Conservation (phyloP, 1,284 basidiomycete species). For the Coniophora puteana region DNA sequence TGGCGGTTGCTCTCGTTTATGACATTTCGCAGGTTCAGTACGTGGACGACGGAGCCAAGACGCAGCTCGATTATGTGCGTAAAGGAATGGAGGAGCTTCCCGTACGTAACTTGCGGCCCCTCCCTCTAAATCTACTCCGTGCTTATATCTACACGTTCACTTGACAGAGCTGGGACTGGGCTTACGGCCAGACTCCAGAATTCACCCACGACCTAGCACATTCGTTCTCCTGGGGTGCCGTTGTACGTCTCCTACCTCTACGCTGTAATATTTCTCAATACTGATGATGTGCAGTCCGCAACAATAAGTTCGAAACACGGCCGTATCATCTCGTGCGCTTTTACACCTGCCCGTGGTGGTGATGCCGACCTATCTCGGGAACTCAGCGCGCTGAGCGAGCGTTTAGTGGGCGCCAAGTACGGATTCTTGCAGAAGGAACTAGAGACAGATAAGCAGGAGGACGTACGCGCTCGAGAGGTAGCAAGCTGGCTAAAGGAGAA, state of each 20-base stretch:
- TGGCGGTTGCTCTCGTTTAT: not conserved
- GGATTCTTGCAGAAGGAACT: constrained; percentile 41
- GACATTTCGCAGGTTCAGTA: constrained; percentile 23
- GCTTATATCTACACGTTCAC: not conserved
- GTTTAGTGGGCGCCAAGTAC: constrained; percentile 38
- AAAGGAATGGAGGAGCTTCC: constrained; percentile 70
- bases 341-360: constrained; percentile 25
- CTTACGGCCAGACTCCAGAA: constrained; percentile 92
- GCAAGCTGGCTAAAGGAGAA: too few species aligned
- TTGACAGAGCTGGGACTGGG: constrained; percentile 88
- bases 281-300: constrained; percentile 32
- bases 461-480: too few species aligned
- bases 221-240: constrained; percentile 55
- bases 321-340: constrained; percentile 43
- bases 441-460: too few species aligned
- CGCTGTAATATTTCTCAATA: constrained; percentile 1
- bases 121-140: constrained; percentile 3
- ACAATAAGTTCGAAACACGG: constrained; percentile 57
- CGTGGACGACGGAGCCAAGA: constrained; percentile 43
- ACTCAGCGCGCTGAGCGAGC: constrained; percentile 17
- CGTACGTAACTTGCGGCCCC: constrained; percentile 34
- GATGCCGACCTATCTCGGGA: constrained; percentile 11
- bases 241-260: constrained; percentile 41
- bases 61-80: constrained; percentile 51
- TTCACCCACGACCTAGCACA: constrained; percentile 63